Evolutionary conservation across 2,329 filamentous ascomycete genomes (phyloP).

Genomic region (Helminthosporium solani): DNA sequence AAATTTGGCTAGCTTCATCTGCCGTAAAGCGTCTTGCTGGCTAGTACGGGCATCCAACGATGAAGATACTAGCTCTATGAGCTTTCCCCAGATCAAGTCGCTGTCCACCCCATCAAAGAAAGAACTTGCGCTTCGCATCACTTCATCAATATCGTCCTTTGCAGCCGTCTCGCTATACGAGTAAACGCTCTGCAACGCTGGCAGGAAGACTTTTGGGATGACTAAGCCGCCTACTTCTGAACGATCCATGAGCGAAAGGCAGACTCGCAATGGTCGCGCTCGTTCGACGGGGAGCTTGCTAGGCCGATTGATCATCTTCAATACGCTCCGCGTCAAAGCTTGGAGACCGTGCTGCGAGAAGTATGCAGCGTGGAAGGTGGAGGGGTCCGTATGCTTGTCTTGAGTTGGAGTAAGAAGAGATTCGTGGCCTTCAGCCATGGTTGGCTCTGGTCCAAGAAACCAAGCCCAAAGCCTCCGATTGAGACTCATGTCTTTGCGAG

Average conservation of each 20-base stretch:
- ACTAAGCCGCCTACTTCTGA: conserved; percentile 95
- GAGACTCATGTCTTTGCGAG: conserved; percentile 90
- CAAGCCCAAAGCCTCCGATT: conserved; percentile 95
- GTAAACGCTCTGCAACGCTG: conserved; percentile 77
- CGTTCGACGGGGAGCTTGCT: conserved; percentile 62
- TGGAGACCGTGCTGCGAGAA: conserved; percentile 79
- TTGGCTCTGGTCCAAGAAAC: conserved; percentile 79
- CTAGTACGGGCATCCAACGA: conserved; percentile 49
- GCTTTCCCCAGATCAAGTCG: conserved; percentile 84
- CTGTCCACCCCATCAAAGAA: conserved; percentile 99
- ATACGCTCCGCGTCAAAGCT: conserved; percentile 70
- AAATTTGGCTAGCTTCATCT: conserved; percentile 75
- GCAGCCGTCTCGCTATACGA: conserved; percentile 67
- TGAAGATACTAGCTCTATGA: conserved; percentile 64
- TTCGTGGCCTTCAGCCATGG: conserved; percentile 39
- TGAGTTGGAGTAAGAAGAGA: conserved; percentile 39
- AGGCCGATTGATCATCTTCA: conserved; percentile 69
- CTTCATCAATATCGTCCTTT: conserved; percentile 77
- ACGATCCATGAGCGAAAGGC: conserved; percentile 93
- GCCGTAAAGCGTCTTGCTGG: conserved; percentile 54
- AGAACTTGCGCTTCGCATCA: conserved; percentile 86
- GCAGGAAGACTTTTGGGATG: conserved; percentile 84
- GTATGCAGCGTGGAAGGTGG: conserved; percentile 60
- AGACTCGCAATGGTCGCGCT: conserved; percentile 85
- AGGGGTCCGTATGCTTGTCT: conserved; percentile 50